Conservation (phyloP, 148 eudicot species). For the Fagopyrum esculentum region DNA sequence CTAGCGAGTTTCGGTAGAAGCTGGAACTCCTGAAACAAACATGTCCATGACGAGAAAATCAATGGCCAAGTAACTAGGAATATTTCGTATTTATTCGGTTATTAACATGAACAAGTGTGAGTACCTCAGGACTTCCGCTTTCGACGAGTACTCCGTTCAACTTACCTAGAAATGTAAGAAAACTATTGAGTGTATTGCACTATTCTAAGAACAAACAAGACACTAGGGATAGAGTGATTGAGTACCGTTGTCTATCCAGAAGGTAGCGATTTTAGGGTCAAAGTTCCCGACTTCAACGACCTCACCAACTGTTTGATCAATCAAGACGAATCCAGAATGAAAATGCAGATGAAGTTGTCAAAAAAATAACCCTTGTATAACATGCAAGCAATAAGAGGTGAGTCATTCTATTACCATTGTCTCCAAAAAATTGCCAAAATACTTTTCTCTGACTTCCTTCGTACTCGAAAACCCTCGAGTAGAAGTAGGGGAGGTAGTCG, state of each 20-base stretch:
- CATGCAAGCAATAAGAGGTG: neutral
- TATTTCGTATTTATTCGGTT: neutral
- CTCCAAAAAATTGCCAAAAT: constrained; percentile 98
- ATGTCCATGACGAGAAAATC: neutral
- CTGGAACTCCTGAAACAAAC: constrained; percentile 62
- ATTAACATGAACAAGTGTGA: neutral
- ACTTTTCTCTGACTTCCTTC: constrained; percentile 98
- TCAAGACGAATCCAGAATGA: neutral
- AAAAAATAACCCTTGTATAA: neutral
- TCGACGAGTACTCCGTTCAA: constrained; percentile 89
- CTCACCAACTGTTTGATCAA: constrained; percentile 72
- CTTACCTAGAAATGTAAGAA: constrained; percentile 35
- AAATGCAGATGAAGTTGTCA: neutral
- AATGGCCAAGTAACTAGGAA: neutral
- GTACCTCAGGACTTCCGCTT: constrained; percentile 98
- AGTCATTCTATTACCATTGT: constrained; percentile 53
- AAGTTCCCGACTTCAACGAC: constrained; percentile 82
- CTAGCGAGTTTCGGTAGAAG: constrained; percentile 86
- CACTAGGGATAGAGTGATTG: neutral
- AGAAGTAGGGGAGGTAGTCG: constrained; percentile 88
- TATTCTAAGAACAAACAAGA: neutral
- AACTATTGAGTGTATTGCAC: neutral
- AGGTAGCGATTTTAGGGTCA: constrained; percentile 93
- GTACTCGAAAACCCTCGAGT: constrained; percentile 93
- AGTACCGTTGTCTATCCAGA: constrained; percentile 94